phyloP scores from a whole-genome alignment of 495 filamentous ascomycete genomes.

The Penicillium goetzii region DNA sequence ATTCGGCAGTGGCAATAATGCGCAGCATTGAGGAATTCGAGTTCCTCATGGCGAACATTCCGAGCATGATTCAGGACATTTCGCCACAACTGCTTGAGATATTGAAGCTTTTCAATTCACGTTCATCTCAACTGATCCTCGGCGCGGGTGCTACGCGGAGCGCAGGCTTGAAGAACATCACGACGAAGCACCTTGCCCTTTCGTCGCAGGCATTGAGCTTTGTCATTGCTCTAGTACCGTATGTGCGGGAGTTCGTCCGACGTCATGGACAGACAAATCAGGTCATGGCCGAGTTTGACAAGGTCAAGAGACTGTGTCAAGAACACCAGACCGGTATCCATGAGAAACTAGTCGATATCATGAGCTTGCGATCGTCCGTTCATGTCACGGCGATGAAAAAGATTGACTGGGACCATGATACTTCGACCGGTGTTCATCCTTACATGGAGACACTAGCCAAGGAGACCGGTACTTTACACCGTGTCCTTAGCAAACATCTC shows the following conservation, averaged over 20 bases:
- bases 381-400: slow-evolving; percentile 77
- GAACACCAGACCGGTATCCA: slow-evolving; percentile 94
- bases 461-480: slow-evolving; percentile 85
- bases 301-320: slow-evolving; percentile 82
- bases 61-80: slow-evolving; percentile 84
- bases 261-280: slow-evolving; percentile 69
- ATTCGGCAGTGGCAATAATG: slow-evolving; percentile 78
- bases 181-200: slow-evolving; percentile 90
- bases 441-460: slow-evolving; percentile 93
- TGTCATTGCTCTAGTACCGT: slow-evolving; percentile 82
- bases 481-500: slow-evolving; percentile 83
- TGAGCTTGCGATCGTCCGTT: slow-evolving; percentile 74
- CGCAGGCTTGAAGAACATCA: slow-evolving; percentile 96
- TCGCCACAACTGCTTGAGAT: slow-evolving; percentile 72
- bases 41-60: slow-evolving; percentile 79
- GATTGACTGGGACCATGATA: slow-evolving; percentile 70
- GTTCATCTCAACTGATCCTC: slow-evolving; percentile 90
- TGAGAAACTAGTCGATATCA: slow-evolving; percentile 95
- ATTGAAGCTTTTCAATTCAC: slow-evolving; percentile 89
- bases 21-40: slow-evolving; percentile 80
- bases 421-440: slow-evolving; percentile 52
- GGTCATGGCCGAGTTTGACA: slow-evolving; percentile 89
- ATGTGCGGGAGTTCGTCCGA: slow-evolving; percentile 87
- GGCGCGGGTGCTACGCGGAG: slow-evolving; percentile 89
- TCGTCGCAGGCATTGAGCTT: slow-evolving; percentile 90